These are phyloP conservation scores for Chenopodium suecicum DNA, from an alignment of 148 eudicot species.

Conservation along the genomic window DNA sequence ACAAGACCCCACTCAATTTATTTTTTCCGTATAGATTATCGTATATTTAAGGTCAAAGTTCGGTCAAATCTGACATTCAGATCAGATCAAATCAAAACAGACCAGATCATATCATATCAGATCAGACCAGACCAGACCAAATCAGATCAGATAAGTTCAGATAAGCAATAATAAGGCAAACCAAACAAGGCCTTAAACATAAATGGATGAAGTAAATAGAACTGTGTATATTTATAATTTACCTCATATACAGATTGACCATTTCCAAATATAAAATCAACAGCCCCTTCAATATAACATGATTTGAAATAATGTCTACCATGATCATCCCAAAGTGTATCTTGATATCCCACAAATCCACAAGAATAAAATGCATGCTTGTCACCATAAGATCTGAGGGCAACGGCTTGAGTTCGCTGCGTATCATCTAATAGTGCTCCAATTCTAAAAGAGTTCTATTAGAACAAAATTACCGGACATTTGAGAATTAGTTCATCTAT, in stretches of 20 bases:
- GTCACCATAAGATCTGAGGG: slow-evolving; percentile 36
- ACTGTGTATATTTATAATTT: background rate
- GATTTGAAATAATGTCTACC: slow-evolving; percentile 42
- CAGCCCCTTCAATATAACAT: slow-evolving; percentile 40
- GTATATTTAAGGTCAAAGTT: no score
- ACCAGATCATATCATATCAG: no score
- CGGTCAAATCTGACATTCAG: no score
- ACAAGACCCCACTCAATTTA: no score
- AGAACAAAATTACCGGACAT: background rate
- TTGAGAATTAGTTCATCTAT: no score
- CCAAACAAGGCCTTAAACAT: no score
- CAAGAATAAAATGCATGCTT: slow-evolving; percentile 36
- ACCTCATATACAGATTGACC: slow-evolving; percentile 46
- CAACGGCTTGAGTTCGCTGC: slow-evolving; percentile 21
- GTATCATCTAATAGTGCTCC: background rate
- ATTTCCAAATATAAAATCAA: slow-evolving; percentile 44
- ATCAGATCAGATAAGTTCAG: no score
- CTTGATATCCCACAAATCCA: slow-evolving; percentile 41
- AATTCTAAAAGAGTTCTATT: slow-evolving; percentile 17
- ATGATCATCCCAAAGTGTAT: slow-evolving; percentile 32
- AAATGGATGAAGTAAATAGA: no score
- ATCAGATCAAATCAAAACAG: no score
- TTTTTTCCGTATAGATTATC: no score
- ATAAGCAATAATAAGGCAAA: no score
- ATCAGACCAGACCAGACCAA: no score